These are phyloP conservation scores for Coprinopsis sp. DNA, from an alignment of 768 basidiomycete species.

Conservation along the genomic window DNA sequence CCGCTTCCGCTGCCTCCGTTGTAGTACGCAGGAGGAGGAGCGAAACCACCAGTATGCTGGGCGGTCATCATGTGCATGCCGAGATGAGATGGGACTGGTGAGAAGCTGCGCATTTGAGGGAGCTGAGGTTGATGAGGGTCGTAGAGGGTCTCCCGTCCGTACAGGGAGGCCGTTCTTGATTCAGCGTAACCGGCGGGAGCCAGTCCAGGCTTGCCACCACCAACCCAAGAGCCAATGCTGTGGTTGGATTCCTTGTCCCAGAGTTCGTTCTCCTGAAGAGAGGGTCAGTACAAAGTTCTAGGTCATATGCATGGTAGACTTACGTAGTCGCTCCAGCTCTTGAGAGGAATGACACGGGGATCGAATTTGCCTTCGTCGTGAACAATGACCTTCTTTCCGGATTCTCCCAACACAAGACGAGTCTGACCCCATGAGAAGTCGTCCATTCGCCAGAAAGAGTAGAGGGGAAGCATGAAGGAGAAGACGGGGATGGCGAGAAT, in stretches of 20 bases:
- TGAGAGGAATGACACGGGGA: constrained; percentile 86
- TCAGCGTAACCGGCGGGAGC: constrained; percentile 74
- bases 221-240: constrained; percentile 90
- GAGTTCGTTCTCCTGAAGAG: constrained; percentile 78
- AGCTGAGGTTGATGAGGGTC: constrained; percentile 47
- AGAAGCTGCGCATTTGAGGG: constrained; percentile 41
- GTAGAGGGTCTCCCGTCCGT: constrained; percentile 85
- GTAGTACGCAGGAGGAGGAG: constrained; percentile 64
- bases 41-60: not conserved
- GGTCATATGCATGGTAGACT: constrained; percentile 21
- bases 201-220: constrained; percentile 51
- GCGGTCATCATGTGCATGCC: constrained; percentile 32
- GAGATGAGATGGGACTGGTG: constrained; percentile 70
- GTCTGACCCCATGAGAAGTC: constrained; percentile 97
- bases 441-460: constrained; percentile 98
- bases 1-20: constrained; percentile 39
- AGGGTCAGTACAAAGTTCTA: not conserved
- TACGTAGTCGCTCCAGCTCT: constrained; percentile 96
- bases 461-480: constrained; percentile 88
- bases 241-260: constrained; percentile 98
- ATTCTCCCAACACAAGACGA: constrained; percentile 88
- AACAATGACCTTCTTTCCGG: constrained; percentile 92
- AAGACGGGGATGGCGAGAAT: constrained; percentile 91
- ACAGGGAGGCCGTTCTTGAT: constrained; percentile 73
- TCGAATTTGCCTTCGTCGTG: constrained; percentile 99